These are phyloP conservation scores for Dunaliella primolecta DNA, from an alignment of 139 green algal genomes.

Conservation along the genomic window DNA sequence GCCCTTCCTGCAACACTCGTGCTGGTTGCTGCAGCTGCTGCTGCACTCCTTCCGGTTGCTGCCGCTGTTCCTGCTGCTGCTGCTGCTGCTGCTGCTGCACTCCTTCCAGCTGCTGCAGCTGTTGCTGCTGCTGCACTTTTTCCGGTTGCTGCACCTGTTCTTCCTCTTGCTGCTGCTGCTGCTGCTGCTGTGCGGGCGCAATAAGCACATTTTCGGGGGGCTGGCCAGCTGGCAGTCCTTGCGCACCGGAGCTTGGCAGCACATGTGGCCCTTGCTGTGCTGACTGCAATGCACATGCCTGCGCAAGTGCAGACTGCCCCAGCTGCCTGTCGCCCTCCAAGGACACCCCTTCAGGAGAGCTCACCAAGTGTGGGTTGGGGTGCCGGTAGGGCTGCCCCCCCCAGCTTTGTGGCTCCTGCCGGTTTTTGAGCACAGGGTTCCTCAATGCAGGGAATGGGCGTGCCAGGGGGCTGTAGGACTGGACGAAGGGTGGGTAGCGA, in stretches of 20 bases:
- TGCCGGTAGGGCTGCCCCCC: too few relatives aligned
- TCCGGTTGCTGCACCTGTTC: neutral
- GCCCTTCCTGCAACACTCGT: neutral
- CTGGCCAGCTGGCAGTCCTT: too few relatives aligned
- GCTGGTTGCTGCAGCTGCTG: neutral
- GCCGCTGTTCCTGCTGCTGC: neutral
- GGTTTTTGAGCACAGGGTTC: neutral
- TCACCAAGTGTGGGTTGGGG: too few relatives aligned
- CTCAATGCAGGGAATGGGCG: neutral
- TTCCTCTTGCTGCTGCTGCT: neutral
- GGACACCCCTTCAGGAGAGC: too few relatives aligned
- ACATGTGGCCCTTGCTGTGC: too few relatives aligned
- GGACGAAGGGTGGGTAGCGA: neutral
- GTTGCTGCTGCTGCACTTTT: neutral
- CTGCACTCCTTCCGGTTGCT: neutral
- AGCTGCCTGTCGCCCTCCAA: too few relatives aligned
- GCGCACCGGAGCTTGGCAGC: too few relatives aligned
- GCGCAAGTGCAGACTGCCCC: neutral
- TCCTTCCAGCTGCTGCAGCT: neutral
- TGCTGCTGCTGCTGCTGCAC: neutral
- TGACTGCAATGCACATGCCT: neutral
- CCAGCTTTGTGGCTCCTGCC: neutral
- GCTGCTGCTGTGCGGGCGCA: too few relatives aligned
- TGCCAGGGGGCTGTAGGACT: neutral
- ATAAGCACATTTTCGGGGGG: too few relatives aligned